These are phyloP conservation scores for Epipyxis sp. DNA, from an alignment of 108 stramenopile genomes.

Conservation along the genomic window DNA sequence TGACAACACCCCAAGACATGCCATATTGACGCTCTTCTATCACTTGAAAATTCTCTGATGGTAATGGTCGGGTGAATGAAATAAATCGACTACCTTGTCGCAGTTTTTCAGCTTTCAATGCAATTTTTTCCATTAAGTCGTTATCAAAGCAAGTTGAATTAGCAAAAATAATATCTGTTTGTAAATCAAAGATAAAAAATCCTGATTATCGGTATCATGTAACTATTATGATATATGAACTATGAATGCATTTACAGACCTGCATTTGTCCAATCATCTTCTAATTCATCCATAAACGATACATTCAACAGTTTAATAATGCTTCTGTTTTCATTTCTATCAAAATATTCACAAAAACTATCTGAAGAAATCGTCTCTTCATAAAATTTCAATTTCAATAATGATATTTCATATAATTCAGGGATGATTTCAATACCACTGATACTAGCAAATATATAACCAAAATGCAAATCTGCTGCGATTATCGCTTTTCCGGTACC, in stretches of 20 bases:
- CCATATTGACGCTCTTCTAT: not conserved
- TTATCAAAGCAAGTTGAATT: conserved; percentile 29
- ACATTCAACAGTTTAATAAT: not conserved
- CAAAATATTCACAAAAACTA: not conserved
- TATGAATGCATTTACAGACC: conserved; percentile 4
- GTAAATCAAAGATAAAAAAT: not conserved
- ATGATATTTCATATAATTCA: not conserved
- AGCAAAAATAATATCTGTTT: conserved; percentile 33
- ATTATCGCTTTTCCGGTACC: conserved; percentile 27
- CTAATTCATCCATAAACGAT: not conserved
- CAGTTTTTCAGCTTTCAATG: conserved; percentile 14
- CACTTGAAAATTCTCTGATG: not conserved
- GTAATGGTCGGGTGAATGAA: not conserved
- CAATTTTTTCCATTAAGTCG: not conserved
- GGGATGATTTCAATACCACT: conserved; percentile 14
- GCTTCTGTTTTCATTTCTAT: not conserved
- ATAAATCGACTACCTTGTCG: not conserved
- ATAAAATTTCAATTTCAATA: not conserved
- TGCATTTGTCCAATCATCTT: conserved; percentile 14
- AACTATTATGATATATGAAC: not conserved
- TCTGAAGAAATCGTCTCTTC: not conserved
- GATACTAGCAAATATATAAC: not conserved
- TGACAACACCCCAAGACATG: conserved; percentile 27
- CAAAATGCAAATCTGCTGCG: not conserved
- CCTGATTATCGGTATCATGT: not conserved